Conservation (phyloP, 106 monocot genomes). For the Phalaenopsis equestris region DNA sequence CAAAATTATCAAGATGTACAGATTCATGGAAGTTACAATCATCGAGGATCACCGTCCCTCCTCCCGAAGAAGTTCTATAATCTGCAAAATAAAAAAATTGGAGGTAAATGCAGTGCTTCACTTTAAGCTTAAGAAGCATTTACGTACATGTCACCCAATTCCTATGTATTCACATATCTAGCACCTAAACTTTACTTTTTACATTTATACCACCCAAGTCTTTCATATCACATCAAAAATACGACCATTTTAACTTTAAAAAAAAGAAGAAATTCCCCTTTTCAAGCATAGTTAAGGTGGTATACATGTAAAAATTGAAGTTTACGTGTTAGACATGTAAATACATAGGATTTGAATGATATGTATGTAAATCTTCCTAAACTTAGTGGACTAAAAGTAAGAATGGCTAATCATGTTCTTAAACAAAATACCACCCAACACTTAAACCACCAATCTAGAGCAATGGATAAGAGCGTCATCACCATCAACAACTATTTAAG, state of each 20-base stretch:
- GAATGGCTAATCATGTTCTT: neutral
- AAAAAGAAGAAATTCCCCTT: no score
- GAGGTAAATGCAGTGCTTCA: neutral
- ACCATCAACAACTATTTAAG: neutral
- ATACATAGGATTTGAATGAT: no score
- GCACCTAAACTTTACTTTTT: no score
- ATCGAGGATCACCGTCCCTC: conserved; percentile 72
- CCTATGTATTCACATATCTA: no score
- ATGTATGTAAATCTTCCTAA: no score
- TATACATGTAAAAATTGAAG: no score
- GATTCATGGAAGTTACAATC: conserved; percentile 99
- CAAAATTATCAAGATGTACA: conserved; percentile 92
- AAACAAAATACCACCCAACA: neutral
- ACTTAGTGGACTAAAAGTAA: neutral
- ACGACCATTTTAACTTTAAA: no score
- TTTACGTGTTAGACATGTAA: no score
- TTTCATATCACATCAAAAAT: no score
- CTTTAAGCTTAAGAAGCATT: neutral
- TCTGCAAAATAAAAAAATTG: conserved; percentile 25
- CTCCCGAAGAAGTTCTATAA: conserved; percentile 82
- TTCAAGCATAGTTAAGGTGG: no score
- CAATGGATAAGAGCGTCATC: neutral
- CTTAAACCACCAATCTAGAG: neutral
- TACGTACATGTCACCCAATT: no score
- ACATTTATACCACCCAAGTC: no score